A percentile compares a stretch with the other conserved stretches of the same genome.
phyloP scores from a whole-genome alignment of 331 rosid species.

The Prunus yedoensis region DNA sequence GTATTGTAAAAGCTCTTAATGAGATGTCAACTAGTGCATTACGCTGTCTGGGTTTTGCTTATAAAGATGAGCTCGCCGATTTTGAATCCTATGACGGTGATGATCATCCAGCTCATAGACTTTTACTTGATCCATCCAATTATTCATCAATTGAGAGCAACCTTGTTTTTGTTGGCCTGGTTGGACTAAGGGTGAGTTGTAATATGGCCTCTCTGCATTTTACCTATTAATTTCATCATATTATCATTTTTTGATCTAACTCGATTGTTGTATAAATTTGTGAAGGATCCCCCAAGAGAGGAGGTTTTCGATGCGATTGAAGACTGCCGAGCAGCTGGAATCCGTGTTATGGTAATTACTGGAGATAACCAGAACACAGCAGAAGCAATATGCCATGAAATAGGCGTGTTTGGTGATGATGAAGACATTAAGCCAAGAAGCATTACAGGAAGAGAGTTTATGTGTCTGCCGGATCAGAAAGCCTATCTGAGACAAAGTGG shows the following conservation, averaged over 20 bases:
- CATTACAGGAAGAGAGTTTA: constrained; percentile 67
- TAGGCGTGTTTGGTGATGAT: constrained; percentile 61
- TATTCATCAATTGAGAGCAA: constrained; percentile 70
- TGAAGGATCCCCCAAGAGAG: constrained; percentile 76
- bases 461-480: constrained; percentile 49
- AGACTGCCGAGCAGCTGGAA: constrained; percentile 86
- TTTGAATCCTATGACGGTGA: constrained; percentile 54
- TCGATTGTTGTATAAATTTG: constrained; percentile 21
- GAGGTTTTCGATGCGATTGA: constrained; percentile 73
- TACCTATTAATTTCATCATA: constrained; percentile 11
- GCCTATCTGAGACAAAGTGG: constrained; percentile 51
- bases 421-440: constrained; percentile 62
- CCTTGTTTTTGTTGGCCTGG: constrained; percentile 70
- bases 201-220: not conserved
- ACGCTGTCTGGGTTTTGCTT: constrained; percentile 82
- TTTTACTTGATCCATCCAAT: constrained; percentile 60
- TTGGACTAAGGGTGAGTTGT: constrained; percentile 71
- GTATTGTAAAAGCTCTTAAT: constrained; percentile 48
- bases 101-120: constrained; percentile 73
- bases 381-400: constrained; percentile 77
- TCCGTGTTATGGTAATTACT: constrained; percentile 78
- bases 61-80: constrained; percentile 52
- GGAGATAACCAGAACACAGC: constrained; percentile 84
- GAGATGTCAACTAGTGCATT: constrained; percentile 68
- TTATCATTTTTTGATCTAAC: constrained; percentile 10